Conservation (phyloP, 768 basidiomycete genomes). For the Jaapia argillacea region DNA sequence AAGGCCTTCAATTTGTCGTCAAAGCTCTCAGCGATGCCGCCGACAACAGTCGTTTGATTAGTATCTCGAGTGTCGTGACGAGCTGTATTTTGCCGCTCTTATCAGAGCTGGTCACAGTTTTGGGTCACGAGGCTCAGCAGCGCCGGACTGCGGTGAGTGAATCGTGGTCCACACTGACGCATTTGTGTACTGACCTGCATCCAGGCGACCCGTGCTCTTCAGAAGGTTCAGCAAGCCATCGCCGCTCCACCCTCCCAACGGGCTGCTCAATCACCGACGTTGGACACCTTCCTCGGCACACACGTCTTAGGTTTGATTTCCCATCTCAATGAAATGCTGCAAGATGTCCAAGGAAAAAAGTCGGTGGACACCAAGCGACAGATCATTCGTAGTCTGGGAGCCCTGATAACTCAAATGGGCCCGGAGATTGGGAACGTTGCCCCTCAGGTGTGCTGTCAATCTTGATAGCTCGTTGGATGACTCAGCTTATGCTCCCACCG, state of each 20-base stretch:
- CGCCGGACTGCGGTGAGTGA: conserved; percentile 36
- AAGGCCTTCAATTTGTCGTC: conserved; percentile 52
- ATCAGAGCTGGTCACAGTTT: conserved; percentile 61
- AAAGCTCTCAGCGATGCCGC: conserved; percentile 43
- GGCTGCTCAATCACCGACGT: conserved; percentile 22
- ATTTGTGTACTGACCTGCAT: conserved; percentile 10
- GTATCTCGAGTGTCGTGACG: conserved; percentile 43
- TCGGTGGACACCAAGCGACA: conserved; percentile 56
- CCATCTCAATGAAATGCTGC: conserved; percentile 76
- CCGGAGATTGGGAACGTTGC: conserved; percentile 64
- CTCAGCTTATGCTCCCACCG: not conserved
- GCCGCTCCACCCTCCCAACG: conserved; percentile 16
- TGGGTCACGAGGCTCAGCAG: conserved; percentile 59
- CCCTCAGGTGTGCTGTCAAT: conserved; percentile 56
- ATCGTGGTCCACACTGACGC: conserved; percentile 9
- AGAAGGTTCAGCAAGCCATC: conserved; percentile 29
- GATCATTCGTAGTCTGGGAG: conserved; percentile 72
- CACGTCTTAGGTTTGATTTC: conserved; percentile 83
- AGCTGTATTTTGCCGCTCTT: conserved; percentile 63
- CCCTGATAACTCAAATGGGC: conserved; percentile 61
- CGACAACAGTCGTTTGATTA: conserved; percentile 20
- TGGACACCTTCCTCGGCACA: conserved; percentile 55
- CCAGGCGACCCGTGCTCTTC: conserved; percentile 37
- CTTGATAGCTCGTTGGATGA: not conserved
- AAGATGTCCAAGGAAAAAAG: conserved; percentile 76